A percentile compares a stretch with the other conserved stretches of the same genome.
These are phyloP conservation scores for Arabis hirsuta DNA, from an alignment of 345 rosid species.

Conservation along the genomic window DNA sequence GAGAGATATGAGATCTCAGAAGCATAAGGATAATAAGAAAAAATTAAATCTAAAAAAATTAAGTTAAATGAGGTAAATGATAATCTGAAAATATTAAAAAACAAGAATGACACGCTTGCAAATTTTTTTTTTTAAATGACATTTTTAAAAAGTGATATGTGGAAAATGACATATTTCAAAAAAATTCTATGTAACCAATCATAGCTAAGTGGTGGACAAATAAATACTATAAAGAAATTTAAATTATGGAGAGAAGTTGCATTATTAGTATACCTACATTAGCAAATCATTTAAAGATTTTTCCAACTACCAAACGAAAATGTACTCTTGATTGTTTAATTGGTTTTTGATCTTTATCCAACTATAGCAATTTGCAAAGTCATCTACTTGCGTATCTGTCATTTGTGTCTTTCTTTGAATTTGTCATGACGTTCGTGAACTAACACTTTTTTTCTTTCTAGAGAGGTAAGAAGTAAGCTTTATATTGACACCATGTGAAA, in stretches of 20 bases:
- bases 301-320: slow-evolving; percentile 36
- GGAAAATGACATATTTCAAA: too few relatives aligned
- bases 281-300: slow-evolving; percentile 27
- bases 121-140: too few relatives aligned
- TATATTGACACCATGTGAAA: slow-evolving; percentile 17
- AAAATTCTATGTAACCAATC: too few relatives aligned
- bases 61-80: too few relatives aligned
- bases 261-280: neutral
- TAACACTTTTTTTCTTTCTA: neutral
- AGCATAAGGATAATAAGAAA: too few relatives aligned
- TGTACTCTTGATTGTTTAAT: slow-evolving; percentile 17
- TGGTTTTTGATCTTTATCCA: slow-evolving; percentile 33
- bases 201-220: neutral
- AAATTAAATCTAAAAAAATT: too few relatives aligned
- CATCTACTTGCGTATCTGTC: slow-evolving; percentile 47
- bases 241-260: slow-evolving; percentile 11
- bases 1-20: too few relatives aligned
- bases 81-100: too few relatives aligned
- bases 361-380: slow-evolving; percentile 12
- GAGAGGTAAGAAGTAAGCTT: neutral
- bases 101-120: too few relatives aligned
- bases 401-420: slow-evolving; percentile 24
- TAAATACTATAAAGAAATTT: too few relatives aligned
- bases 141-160: too few relatives aligned
- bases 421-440: slow-evolving; percentile 29